Evolutionary conservation across 1,139 yeast species (phyloP), one percentile per base, ranked within the genome.

Genomic region (Hemisphaericaspora lyxosophila): DNA sequence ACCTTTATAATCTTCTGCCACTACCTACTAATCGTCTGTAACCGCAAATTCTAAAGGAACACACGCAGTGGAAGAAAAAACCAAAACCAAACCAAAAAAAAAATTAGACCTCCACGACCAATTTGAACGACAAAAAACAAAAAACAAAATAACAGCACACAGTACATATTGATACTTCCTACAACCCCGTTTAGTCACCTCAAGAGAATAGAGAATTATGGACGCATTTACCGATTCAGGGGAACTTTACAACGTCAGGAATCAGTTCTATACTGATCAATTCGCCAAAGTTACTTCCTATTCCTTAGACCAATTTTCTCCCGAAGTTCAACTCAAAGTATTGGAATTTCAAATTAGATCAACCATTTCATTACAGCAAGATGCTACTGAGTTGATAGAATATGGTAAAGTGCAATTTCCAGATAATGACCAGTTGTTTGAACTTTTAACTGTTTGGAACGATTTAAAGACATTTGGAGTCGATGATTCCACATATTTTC

Each of bases 211-310:
- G n/a, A n/a, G n/a, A n/a, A n/a, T n/a, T n/a, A 67, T 67, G 73
- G 70, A 67, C 45, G 55, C 60, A 33, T 66, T 65, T 42, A 57
- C 65, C 34, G 73, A 67, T 45, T 65, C 71, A 2, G 69, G 69
- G 17, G 77, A 71, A 51, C 55, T 71, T 26, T 71, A 63, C 54
- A 65, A 65, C 34, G 59, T 73, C 30, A 60, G 72, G 43, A 70
- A 67, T 54, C 75, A 73, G 48, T 73, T 73, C 54, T 72, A 62
- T 51, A 69, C 78, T 27, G 63, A 67, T 44, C 79, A 73, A 48
- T 68, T 68, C 51, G 55, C 55, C 31, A 62, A 64, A 45, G 77
- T 73, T 5, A 50, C 50, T 33, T 52, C 56, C 4, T 60, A 68
- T 43, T 40, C 58, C 6, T 47, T 63, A 32, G 65, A 59, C 18